Percentiles rank a stretch among this genome's conserved stretches.
Conservation (phyloP, 306 rosid genomes). For the Sechiopsis laciniata region DNA sequence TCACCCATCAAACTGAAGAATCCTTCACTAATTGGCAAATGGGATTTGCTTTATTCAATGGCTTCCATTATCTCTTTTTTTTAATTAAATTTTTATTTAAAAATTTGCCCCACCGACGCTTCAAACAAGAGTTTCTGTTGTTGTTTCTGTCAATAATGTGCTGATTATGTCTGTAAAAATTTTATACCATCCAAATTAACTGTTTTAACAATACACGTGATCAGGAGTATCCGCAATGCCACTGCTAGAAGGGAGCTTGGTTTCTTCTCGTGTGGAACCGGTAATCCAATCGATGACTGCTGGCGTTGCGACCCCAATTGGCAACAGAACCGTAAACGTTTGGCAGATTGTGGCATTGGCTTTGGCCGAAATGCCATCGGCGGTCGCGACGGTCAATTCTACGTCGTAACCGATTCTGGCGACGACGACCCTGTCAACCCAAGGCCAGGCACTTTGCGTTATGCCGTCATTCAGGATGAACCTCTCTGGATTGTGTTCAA, state of each 20-base stretch:
- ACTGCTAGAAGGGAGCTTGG: constrained; percentile 89
- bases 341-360: constrained; percentile 94
- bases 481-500: constrained; percentile 98
- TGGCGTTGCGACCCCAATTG: constrained; percentile 93
- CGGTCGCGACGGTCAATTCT: constrained; percentile 90
- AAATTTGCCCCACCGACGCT: constrained; percentile 19
- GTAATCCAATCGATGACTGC: constrained; percentile 94
- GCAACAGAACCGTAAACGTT: constrained; percentile 87
- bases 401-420: constrained; percentile 73
- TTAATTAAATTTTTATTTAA: not conserved
- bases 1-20: constrained; percentile 17
- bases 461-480: constrained; percentile 75
- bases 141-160: too few species aligned
- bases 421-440: constrained; percentile 90
- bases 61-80: constrained; percentile 4
- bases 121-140: not conserved
- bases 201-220: constrained; percentile 22
- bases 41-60: constrained; percentile 7
- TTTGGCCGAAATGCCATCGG: constrained; percentile 92
- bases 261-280: constrained; percentile 86
- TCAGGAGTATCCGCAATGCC: constrained; percentile 75
- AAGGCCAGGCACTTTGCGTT: constrained; percentile 76
- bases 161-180: not conserved
- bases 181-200: not conserved
- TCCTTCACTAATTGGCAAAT: not conserved